A percentile compares a stretch with the other conserved stretches of the same genome.
phyloP scores from a whole-genome alignment of 495 filamentous ascomycete species.

The Hypomontagnella monticulosa region DNA sequence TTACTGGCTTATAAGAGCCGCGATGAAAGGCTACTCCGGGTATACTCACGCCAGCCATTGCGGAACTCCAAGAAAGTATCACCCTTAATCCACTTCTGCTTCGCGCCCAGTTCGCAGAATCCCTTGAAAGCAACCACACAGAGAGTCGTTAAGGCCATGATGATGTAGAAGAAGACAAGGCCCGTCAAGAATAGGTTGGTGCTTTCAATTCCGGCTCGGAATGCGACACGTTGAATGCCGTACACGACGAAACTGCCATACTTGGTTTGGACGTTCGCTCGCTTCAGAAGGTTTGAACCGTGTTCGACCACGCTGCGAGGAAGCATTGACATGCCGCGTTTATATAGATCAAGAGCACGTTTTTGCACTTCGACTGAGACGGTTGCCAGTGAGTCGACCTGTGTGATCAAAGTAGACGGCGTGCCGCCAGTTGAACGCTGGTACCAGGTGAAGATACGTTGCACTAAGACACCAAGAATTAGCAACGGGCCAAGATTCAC shows the following conservation, averaged over 20 bases:
- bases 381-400: constrained; percentile 74
- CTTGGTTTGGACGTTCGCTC: constrained; percentile 56
- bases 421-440: constrained; percentile 92
- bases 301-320: constrained; percentile 60
- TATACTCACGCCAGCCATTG: constrained; percentile 72
- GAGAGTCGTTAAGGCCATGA: constrained; percentile 74
- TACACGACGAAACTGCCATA: constrained; percentile 72
- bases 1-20: neutral
- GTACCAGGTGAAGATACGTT: constrained; percentile 93
- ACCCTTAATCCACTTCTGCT: constrained; percentile 77
- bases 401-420: constrained; percentile 79
- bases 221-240: constrained; percentile 91
- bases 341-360: constrained; percentile 54
- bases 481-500: constrained; percentile 11
- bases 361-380: constrained; percentile 89
- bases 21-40: neutral
- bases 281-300: constrained; percentile 53
- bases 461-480: constrained; percentile 57
- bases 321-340: constrained; percentile 60
- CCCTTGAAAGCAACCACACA: constrained; percentile 82
- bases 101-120: constrained; percentile 74
- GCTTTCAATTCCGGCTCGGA: constrained; percentile 82
- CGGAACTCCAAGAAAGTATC: constrained; percentile 95
- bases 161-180: constrained; percentile 87
- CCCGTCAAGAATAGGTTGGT: constrained; percentile 97